Evolutionary conservation across 2,329 filamentous ascomycete genomes (phyloP), one percentile per base, ranked within the genome.

Genomic region (Cladosporium sp.): DNA sequence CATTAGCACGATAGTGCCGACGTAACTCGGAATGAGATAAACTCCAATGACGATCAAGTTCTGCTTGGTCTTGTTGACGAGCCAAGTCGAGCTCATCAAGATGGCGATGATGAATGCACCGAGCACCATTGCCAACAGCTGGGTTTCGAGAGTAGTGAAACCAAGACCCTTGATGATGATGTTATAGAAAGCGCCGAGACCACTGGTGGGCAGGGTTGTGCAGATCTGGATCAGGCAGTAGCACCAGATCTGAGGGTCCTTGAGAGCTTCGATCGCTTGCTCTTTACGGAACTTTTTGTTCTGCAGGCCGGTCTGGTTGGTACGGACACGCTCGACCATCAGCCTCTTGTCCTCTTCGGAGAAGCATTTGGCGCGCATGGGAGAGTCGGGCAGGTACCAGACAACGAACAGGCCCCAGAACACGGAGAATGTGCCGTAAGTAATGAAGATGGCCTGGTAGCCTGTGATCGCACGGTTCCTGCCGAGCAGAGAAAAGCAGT

Each of bases 71-170:
- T 85, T 89, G 78, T 88, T 89, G 15, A 89, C 88, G 4, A 92
- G 73, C 84, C 84, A 92, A 0, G 87, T 85, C 0, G 89, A 90
- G 0, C 80, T 80, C 30, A 92, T 79, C 1, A 93, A 81, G 4
- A 92, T 85, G 58, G 89, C 80, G 68, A 93, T 91, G 71, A 92
- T 92, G 70, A 90, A 90, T 47, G 85, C 86, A 5, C 90, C 90
- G 0, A 92, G 80, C 0, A 92, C 90, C 88, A 93, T 92, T 47
- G 89, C 85, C 28, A 93, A 80, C 1, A 93, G 80, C 77, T 92
- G 90, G 0, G 90, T 92, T 76, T 93, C 79, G 7, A 92, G 80
- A 0, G 81, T 79, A 0, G 80, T 83, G 72, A 92, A 93, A 0
- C 88, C 79, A 66, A 93, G 88, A n/a, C 82, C 81, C 65, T 83